A percentile compares a stretch with the other conserved stretches of the same genome.
These are phyloP conservation scores for Spatholobus suberectus DNA, from an alignment of 306 rosid genomes.

Conservation along the genomic window DNA sequence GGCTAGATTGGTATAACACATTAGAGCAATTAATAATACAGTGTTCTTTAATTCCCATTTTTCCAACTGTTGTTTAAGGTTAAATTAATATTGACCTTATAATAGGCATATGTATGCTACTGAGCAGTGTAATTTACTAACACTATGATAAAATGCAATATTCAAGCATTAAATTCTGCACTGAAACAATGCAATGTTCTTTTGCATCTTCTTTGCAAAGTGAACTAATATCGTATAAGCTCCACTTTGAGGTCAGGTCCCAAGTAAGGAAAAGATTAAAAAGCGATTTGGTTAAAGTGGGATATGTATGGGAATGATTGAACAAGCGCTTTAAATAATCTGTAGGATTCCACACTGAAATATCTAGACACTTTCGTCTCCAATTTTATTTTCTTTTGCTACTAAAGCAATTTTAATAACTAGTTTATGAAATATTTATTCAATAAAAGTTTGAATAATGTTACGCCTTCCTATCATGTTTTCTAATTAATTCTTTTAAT, in stretches of 20 bases:
- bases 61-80: background rate
- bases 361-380: background rate
- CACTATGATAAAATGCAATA: background rate
- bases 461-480: background rate
- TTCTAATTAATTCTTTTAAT: background rate
- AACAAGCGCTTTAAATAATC: background rate
- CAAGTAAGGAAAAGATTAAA: slow-evolving; percentile 16
- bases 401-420: background rate
- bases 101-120: background rate
- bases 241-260: background rate
- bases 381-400: slow-evolving; percentile 27
- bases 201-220: background rate
- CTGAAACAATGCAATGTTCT: background rate
- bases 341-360: slow-evolving; percentile 32
- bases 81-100: slow-evolving; percentile 9
- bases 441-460: background rate
- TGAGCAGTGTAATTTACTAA: slow-evolving; percentile 9
- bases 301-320: slow-evolving; percentile 11
- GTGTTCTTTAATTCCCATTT: slow-evolving; percentile 5
- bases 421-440: background rate
- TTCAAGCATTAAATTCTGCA: background rate
- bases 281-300: slow-evolving; percentile 1
- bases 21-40: background rate
- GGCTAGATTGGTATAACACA: slow-evolving; percentile 22
- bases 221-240: background rate